Conservation (phyloP, 306 rosid species). For the Biancaea sappan region DNA sequence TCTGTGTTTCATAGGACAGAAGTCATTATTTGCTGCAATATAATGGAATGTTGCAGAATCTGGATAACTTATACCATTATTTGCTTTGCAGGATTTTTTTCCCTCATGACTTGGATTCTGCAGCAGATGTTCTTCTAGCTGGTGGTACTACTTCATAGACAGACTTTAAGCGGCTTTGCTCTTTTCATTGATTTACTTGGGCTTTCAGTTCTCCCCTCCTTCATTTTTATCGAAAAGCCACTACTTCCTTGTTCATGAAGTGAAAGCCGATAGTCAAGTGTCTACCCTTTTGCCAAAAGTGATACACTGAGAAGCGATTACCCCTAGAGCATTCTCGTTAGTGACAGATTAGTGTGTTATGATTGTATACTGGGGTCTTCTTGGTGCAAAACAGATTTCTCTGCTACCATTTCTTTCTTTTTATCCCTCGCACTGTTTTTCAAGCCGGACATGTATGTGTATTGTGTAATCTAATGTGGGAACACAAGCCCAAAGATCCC, state of each 20-base stretch:
- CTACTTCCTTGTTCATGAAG: background rate
- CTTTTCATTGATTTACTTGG: background rate
- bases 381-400: background rate
- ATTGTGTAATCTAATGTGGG: background rate
- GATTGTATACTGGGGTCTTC: background rate
- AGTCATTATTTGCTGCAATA: background rate
- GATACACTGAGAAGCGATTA: conserved; percentile 1
- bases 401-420: background rate
- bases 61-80: conserved; percentile 19
- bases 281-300: background rate
- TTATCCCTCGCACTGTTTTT: background rate
- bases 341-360: conserved; percentile 1
- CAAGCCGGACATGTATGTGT: background rate
- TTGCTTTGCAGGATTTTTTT: conserved; percentile 76
- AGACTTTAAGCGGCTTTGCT: conserved; percentile 6
- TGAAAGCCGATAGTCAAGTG: conserved; percentile 18
- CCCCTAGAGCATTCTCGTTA: background rate
- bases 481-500: background rate
- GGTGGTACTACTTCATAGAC: conserved; percentile 42
- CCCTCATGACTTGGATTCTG: conserved; percentile 88
- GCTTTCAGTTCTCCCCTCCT: conserved; percentile 18
- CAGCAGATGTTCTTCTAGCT: conserved; percentile 77
- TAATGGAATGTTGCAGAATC: background rate
- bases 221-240: conserved; percentile 22
- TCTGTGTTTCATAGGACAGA: background rate